Conservation (phyloP, 2,329 filamentous ascomycete species). For the Arthroderma sp. region DNA sequence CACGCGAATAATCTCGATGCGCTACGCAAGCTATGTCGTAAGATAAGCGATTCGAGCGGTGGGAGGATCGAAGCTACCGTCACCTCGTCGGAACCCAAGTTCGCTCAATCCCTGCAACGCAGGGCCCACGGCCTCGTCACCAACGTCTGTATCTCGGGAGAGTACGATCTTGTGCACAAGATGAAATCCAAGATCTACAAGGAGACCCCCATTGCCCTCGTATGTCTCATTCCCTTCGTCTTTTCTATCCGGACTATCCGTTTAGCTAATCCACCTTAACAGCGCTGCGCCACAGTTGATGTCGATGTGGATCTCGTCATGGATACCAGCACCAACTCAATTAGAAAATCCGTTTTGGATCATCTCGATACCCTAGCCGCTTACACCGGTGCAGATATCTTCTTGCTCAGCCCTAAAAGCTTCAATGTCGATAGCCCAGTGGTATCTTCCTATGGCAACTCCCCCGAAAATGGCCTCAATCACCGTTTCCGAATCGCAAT, state of each 20-base stretch:
- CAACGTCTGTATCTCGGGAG: constrained; percentile 82
- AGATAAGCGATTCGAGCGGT: constrained; percentile 56
- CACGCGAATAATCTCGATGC: constrained; percentile 76
- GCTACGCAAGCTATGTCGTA: constrained; percentile 65
- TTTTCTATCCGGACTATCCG: constrained; percentile 12
- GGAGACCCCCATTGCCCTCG: constrained; percentile 81
- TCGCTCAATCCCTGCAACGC: constrained; percentile 36
- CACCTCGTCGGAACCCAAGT: constrained; percentile 66
- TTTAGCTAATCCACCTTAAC: constrained; percentile 12
- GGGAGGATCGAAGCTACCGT: constrained; percentile 73
- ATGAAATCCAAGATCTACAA: constrained; percentile 82
- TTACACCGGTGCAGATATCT: constrained; percentile 92
- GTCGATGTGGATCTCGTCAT: constrained; percentile 84
- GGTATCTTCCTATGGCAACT: constrained; percentile 60
- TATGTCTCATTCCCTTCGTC: constrained; percentile 37
- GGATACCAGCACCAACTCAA: constrained; percentile 53
- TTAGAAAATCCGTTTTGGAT: constrained; percentile 64
- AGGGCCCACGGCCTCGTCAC: constrained; percentile 52
- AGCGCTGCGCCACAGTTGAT: constrained; percentile 89
- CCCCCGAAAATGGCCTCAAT: constrained; percentile 68
- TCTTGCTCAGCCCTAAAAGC: constrained; percentile 81
- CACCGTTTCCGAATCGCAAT: constrained; percentile 86
- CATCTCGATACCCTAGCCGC: constrained; percentile 76
- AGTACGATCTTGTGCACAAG: constrained; percentile 76
- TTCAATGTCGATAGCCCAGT: constrained; percentile 62